Evolutionary conservation across 768 basidiomycete genomes (phyloP).

Genomic region (Phlegmacium glaucopus): DNA sequence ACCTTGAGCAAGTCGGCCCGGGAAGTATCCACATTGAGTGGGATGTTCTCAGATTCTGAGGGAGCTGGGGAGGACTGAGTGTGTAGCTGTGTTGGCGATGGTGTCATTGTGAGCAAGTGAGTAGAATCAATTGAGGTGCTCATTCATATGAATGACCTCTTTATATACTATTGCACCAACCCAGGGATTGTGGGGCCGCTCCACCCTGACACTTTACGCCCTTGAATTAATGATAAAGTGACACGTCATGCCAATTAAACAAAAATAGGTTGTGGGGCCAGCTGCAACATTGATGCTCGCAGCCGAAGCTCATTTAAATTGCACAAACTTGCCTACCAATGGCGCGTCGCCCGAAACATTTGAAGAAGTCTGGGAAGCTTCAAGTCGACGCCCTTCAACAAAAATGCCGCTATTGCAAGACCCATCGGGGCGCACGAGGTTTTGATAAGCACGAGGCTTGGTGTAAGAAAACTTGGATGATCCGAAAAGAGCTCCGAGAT

Average conservation of each 20-base stretch:
- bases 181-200: not conserved
- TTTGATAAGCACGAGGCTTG: constrained; percentile 9
- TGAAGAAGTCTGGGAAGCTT: not conserved
- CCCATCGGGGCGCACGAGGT: constrained; percentile 1
- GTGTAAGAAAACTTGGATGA: constrained; percentile 8
- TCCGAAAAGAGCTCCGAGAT: constrained; percentile 5
- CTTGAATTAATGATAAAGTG: too few relatives aligned
- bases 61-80: not conserved
- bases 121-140: not conserved
- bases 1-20: not conserved
- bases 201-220: too few relatives aligned
- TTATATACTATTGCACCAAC: not conserved
- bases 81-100: not conserved
- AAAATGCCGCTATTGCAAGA: constrained; percentile 9
- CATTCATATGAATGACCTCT: not conserved
- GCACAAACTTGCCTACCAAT: not conserved
- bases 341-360: not conserved
- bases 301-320: not conserved
- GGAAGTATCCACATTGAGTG: not conserved
- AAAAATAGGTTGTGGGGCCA: not conserved
- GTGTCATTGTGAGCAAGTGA: constrained; percentile 4
- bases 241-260: too few relatives aligned
- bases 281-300: not conserved
- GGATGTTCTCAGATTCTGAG: not conserved
- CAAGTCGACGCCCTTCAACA: not conserved